These are phyloP conservation scores for Coriolopsis trogii DNA, from an alignment of 1,284 basidiomycete genomes.

Conservation along the genomic window DNA sequence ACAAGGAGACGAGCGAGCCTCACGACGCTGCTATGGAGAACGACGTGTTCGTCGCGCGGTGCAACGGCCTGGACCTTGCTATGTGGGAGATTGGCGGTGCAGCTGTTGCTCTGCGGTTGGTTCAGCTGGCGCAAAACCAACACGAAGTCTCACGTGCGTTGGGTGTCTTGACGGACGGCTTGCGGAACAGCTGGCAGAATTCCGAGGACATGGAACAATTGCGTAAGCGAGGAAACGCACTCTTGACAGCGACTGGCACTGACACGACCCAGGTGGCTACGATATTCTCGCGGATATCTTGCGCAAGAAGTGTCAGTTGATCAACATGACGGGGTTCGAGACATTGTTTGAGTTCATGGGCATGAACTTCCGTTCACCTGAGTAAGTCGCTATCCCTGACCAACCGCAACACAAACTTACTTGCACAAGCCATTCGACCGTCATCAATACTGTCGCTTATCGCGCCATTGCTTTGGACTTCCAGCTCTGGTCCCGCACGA, in stretches of 20 bases:
- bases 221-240: slow-evolving; percentile 46
- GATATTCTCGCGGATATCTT: slow-evolving; percentile 83
- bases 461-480: slow-evolving; percentile 86
- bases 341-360: slow-evolving; percentile 85
- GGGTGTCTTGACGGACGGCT: slow-evolving; percentile 73
- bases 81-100: slow-evolving; percentile 88
- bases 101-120: slow-evolving; percentile 72
- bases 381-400: slow-evolving; percentile 50
- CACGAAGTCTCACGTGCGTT: slow-evolving; percentile 77
- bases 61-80: slow-evolving; percentile 71
- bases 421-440: slow-evolving; percentile 68
- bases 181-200: slow-evolving; percentile 88
- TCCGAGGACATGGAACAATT: slow-evolving; percentile 91
- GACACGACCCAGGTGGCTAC: slow-evolving; percentile 70
- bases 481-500: slow-evolving; percentile 83
- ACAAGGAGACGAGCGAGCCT: slow-evolving; percentile 16
- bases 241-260: background rate
- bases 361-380: slow-evolving; percentile 78
- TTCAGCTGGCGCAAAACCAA: slow-evolving; percentile 79
- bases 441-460: slow-evolving; percentile 85
- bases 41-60: slow-evolving; percentile 63
- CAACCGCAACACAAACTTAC: too few species aligned
- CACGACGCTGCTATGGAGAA: slow-evolving; percentile 47
- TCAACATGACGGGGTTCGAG: slow-evolving; percentile 79
- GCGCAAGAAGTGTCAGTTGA: slow-evolving; percentile 69